Conservation (phyloP, 2,329 filamentous ascomycete genomes). For the Microcera coccophila region DNA sequence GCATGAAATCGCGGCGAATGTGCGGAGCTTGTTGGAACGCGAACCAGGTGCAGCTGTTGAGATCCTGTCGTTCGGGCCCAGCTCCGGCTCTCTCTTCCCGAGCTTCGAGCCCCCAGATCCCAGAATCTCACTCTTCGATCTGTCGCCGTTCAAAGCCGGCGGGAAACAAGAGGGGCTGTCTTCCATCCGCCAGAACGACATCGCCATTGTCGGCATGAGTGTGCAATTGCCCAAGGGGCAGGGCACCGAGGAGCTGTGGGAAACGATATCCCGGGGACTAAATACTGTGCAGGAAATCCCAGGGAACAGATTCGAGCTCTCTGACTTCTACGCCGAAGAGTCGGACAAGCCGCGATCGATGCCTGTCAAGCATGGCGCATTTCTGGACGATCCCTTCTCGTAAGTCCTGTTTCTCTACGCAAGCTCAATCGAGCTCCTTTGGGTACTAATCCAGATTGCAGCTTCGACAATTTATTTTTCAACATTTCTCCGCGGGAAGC, state of each 20-base stretch:
- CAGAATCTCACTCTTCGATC: background rate
- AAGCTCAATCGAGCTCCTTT: background rate
- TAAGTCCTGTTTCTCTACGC: slow-evolving; percentile 5
- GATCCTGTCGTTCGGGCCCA: too few relatives aligned
- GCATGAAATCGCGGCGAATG: too few relatives aligned
- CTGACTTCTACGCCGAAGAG: background rate
- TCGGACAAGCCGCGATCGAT: background rate
- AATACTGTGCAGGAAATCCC: background rate
- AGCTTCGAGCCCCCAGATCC: background rate
- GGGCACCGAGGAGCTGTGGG: background rate
- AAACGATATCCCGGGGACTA: background rate
- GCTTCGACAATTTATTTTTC: slow-evolving; percentile 26
- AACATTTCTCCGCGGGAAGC: slow-evolving; percentile 4
- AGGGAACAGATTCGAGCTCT: background rate
- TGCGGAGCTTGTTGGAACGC: too few relatives aligned
- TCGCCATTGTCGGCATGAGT: background rate
- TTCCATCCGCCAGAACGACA: background rate
- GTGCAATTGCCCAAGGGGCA: background rate
- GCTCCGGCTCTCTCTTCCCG: background rate
- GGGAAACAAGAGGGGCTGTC: background rate
- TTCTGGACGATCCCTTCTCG: slow-evolving; percentile 7
- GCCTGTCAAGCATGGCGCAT: slow-evolving; percentile 8
- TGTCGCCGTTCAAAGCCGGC: background rate
- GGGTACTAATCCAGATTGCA: background rate
- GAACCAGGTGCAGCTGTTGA: too few relatives aligned